Conservation (phyloP, 1,284 basidiomycete species). For the Athelia psychrophila region DNA sequence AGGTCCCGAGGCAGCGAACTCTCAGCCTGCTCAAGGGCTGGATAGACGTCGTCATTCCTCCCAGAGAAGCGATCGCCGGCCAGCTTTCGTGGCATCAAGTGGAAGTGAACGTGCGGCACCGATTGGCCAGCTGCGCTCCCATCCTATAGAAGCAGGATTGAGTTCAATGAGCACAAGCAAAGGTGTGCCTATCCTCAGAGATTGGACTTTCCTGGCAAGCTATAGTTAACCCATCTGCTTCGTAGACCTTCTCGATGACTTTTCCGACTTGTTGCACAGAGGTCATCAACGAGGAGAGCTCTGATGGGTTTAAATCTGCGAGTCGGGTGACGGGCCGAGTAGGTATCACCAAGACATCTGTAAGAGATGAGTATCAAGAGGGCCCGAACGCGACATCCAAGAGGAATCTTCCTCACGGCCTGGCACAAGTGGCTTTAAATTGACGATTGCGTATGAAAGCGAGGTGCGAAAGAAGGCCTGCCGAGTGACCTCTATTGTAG, state of each 20-base stretch:
- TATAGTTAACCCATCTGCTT: slow-evolving; percentile 74
- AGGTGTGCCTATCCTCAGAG: background rate
- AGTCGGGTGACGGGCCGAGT: slow-evolving; percentile 75
- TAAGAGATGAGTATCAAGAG: slow-evolving; percentile 2
- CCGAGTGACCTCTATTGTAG: slow-evolving; percentile 79
- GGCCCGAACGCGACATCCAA: slow-evolving; percentile 1
- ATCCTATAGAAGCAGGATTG: slow-evolving; percentile 57
- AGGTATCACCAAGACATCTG: slow-evolving; percentile 90
- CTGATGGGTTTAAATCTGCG: slow-evolving; percentile 65
- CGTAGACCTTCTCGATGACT: slow-evolving; percentile 69
- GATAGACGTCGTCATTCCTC: slow-evolving; percentile 79
- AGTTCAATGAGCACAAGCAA: slow-evolving; percentile 3
- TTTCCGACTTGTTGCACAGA: slow-evolving; percentile 72
- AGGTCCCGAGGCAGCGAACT: slow-evolving; percentile 42
- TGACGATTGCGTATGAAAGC: slow-evolving; percentile 82
- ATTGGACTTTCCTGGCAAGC: slow-evolving; percentile 67
- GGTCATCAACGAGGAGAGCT: slow-evolving; percentile 76
- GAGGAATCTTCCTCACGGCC: slow-evolving; percentile 69
- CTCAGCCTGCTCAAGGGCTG: slow-evolving; percentile 70
- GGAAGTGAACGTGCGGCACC: slow-evolving; percentile 90
- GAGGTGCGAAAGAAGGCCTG: slow-evolving; percentile 78
- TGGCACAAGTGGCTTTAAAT: slow-evolving; percentile 89
- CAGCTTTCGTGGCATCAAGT: slow-evolving; percentile 74
- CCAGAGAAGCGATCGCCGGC: slow-evolving; percentile 63
- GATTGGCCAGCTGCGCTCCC: slow-evolving; percentile 84